These are phyloP conservation scores for Sclerotinia minor DNA, from an alignment of 2,329 filamentous ascomycete species.

Conservation along the genomic window DNA sequence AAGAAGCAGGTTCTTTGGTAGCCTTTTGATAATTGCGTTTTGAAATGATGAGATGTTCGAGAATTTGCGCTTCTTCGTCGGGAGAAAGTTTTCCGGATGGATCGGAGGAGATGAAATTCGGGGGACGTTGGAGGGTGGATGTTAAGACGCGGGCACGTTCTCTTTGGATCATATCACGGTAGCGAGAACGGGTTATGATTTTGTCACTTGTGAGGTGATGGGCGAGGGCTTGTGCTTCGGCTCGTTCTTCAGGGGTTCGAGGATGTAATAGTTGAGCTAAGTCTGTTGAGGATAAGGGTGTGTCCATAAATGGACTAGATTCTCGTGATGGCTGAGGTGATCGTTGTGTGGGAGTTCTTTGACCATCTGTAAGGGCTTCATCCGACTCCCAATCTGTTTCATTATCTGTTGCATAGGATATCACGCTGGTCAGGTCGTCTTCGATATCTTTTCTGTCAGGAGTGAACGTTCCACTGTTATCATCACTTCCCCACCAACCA, in stretches of 20 bases:
- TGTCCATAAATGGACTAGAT: conserved; percentile 60
- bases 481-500: conserved; percentile 80
- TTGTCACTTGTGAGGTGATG: conserved; percentile 71
- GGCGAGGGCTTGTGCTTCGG: conserved; percentile 78
- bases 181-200: conserved; percentile 81
- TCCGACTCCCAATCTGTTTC: conserved; percentile 51
- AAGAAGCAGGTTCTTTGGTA: conserved; percentile 46
- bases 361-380: conserved; percentile 47
- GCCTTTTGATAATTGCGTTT: conserved; percentile 33
- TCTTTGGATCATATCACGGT: conserved; percentile 64
- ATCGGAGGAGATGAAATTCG: conserved; percentile 37
- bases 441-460: conserved; percentile 56
- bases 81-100: conserved; percentile 49
- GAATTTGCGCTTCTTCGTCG: conserved; percentile 60
- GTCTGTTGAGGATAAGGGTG: conserved; percentile 63
- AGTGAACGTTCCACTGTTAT: conserved; percentile 76
- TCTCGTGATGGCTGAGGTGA: conserved; percentile 56
- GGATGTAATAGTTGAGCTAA: conserved; percentile 83
- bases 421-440: conserved; percentile 76
- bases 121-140: conserved; percentile 46
- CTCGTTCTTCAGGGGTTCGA: conserved; percentile 70
- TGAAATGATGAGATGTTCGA: conserved; percentile 59
- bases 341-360: conserved; percentile 72
- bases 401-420: conserved; percentile 56
- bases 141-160: conserved; percentile 70